Base-by-base conservation (phyloP, 139 green algal species). In the Chlorella sp. region DNA sequence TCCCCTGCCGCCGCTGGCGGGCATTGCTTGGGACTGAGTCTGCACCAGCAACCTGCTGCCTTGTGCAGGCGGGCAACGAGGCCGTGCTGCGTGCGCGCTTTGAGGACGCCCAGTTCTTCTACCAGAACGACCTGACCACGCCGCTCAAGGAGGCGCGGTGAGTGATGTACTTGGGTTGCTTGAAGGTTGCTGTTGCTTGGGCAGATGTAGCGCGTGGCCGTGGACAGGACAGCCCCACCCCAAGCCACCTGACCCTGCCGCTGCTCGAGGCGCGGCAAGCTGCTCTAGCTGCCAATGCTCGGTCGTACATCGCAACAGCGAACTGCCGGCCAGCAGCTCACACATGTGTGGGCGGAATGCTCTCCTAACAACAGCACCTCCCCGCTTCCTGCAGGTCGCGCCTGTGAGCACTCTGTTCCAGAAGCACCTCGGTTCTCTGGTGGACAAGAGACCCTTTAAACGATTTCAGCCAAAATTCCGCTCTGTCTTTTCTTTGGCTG, bases 31-130 rank as follows among this genome's bases (percentile, higher is more conserved):
- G n/a, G n/a, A n/a, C n/a, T n/a, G n/a, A n/a, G n/a, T n/a, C n/a
- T n/a, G n/a, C n/a, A n/a, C n/a, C n/a, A n/a, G 44, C 44, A 51
- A 16, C 6, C 44, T 51, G 44, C 44, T 16, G 6, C 9, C 44
- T 9, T 51, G 44, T 55, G 23, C 78, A 71, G 32, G 87, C 86
- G 0, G 98, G 98, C 57, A 99, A 99, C 85, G 97, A 99, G 90
- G 93, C 94, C 4, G 97, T 99, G 87, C 92, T 99, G 80, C 82
- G 93, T 17, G 97, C 98, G 21, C 90, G 98, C n/a, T 99, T 99
- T 87, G 92, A 98, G 89, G 98, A 99, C 78, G 98, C 98, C 0
- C 81, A 92, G 26, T 99, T 99, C 90, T 99, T 99, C 93, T 99
- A 98, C 88, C 69, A 92, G 2, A 90, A 92, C 47, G 98, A 99